Evolutionary conservation across 441 rosid genomes (phyloP).

Genomic region (Omphalea diandra): DNA sequence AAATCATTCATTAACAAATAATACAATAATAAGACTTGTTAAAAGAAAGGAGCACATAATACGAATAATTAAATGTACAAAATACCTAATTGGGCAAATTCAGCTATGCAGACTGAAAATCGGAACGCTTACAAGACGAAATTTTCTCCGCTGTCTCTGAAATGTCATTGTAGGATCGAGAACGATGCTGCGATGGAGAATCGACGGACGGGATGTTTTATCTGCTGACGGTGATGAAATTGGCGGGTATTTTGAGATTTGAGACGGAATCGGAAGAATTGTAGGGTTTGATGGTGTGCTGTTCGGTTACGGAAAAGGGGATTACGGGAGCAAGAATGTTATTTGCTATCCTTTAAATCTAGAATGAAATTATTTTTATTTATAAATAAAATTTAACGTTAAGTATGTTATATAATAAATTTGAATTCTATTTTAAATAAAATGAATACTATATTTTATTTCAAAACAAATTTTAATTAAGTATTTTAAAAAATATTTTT

Average conservation of each 20-base stretch:
- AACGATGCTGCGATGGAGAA: neutral
- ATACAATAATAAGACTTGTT: no score
- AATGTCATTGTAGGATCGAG: neutral
- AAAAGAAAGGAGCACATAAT: no score
- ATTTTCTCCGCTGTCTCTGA: neutral
- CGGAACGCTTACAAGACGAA: neutral
- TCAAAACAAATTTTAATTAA: no score
- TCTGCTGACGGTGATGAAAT: neutral
- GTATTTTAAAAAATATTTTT: no score
- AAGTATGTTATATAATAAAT: no score
- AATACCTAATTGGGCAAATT: no score
- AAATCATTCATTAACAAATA: no score
- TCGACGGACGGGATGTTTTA: conserved; percentile 8
- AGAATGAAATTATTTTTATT: neutral
- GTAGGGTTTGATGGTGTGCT: conserved; percentile 17
- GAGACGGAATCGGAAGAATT: conserved; percentile 25
- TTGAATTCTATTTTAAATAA: no score
- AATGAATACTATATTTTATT: no score
- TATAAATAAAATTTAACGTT: no score
- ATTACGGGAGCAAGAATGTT: neutral
- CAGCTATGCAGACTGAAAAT: no score
- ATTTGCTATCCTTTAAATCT: neutral
- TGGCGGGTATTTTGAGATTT: conserved; percentile 2
- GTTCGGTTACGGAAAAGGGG: conserved; percentile 15
- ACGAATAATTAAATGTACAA: neutral